Conservation (phyloP, 768 basidiomycete species). For the Suillus americanus region DNA sequence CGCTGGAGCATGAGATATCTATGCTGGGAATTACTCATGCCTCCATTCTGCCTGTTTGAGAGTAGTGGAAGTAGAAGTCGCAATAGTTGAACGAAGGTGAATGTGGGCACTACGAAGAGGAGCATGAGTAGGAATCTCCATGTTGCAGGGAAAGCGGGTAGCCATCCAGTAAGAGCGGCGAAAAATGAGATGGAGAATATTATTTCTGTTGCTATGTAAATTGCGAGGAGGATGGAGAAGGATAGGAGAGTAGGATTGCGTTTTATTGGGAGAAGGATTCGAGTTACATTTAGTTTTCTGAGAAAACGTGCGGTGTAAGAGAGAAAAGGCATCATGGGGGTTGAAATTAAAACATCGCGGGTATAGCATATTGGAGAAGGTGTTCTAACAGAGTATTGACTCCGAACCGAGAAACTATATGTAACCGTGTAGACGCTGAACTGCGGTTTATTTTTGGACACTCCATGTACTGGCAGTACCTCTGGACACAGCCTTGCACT, state of each 20-base stretch:
- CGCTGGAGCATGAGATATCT: slow-evolving; percentile 6
- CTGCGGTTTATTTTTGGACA: too few species aligned
- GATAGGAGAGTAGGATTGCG: slow-evolving; percentile 6
- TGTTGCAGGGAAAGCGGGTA: slow-evolving; percentile 8
- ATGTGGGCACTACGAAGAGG: slow-evolving; percentile 6
- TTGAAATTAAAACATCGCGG: not conserved
- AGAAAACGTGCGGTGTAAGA: not conserved
- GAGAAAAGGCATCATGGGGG: not conserved
- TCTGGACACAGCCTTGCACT: too few species aligned
- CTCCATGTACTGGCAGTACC: too few species aligned
- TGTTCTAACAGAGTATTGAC: too few species aligned
- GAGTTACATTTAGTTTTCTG: not conserved
- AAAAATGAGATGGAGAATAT: not conserved
- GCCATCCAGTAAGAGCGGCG: not conserved
- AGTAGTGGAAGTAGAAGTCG: not conserved
- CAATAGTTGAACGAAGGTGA: slow-evolving; percentile 1
- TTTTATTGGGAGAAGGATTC: not conserved
- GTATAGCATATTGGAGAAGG: not conserved
- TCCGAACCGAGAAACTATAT: too few species aligned
- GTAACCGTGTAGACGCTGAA: too few species aligned
- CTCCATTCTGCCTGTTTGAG: not conserved
- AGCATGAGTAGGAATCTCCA: slow-evolving; percentile 8
- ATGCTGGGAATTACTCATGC: not conserved
- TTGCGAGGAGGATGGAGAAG: not conserved
- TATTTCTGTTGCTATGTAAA: slow-evolving; percentile 3